phyloP scores from a whole-genome alignment of 768 basidiomycete genomes.

The Podaxis sp. region DNA sequence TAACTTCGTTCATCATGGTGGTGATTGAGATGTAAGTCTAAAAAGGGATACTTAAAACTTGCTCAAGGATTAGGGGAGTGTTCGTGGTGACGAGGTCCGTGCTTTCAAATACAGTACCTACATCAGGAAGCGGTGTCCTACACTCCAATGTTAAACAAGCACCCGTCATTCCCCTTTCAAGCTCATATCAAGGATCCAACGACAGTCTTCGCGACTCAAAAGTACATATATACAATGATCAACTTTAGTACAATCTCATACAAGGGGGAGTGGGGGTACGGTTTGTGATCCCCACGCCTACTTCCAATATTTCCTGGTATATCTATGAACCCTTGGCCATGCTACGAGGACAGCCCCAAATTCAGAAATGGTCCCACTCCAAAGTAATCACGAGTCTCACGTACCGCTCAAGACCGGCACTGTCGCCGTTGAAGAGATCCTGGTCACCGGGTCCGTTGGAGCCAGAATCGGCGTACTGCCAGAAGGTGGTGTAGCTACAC shows the following conservation, averaged over 20 bases:
- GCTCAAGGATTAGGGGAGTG: neutral
- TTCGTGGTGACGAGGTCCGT: neutral
- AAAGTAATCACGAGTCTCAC: neutral
- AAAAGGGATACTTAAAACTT: neutral
- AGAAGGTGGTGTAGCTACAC: conserved; percentile 37
- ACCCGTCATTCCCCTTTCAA: neutral
- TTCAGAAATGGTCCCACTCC: neutral
- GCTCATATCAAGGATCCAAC: neutral
- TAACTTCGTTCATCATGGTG: conserved; percentile 67
- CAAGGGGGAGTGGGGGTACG: neutral
- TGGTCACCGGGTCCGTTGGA: conserved; percentile 48
- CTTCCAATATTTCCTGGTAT: neutral
- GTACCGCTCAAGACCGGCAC: conserved; percentile 7
- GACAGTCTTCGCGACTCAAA: neutral
- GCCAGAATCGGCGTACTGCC: conserved; percentile 42
- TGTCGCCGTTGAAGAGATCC: conserved; percentile 50
- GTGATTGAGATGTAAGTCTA: conserved; percentile 15
- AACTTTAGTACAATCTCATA: neutral
- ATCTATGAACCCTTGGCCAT: conserved; percentile 3
- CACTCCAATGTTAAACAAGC: neutral
- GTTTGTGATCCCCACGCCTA: neutral
- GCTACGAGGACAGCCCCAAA: neutral
- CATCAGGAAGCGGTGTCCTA: neutral
- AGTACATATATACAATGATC: neutral
- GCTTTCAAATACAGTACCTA: too few relatives aligned